A percentile compares a stretch with the other conserved stretches of the same genome.
Evolutionary conservation across 2,329 filamentous ascomycete species (phyloP).

Genomic region (Trichophyton verrucosum): DNA sequence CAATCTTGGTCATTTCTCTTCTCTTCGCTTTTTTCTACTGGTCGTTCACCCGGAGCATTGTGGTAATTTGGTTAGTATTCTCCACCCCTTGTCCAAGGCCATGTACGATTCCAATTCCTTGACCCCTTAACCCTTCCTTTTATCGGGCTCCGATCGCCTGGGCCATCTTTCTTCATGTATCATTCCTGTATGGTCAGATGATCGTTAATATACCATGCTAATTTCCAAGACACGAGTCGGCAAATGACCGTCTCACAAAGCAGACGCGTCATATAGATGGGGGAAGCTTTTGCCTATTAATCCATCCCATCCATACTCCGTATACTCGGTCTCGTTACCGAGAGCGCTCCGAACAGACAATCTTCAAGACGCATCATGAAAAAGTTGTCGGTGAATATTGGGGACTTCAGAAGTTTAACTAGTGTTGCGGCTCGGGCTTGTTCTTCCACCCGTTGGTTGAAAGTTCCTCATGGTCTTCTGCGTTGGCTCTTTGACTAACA

Average conservation of each 20-base stretch:
- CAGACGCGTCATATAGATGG: not conserved
- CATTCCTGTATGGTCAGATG: not conserved
- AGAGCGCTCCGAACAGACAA: not conserved
- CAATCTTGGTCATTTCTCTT: not conserved
- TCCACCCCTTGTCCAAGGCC: not conserved
- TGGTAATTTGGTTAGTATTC: slow-evolving; percentile 2
- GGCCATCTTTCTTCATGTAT: not conserved
- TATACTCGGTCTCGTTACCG: not conserved
- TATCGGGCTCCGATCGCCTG: slow-evolving; percentile 1
- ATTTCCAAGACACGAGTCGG: not conserved
- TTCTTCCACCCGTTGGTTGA: not conserved
- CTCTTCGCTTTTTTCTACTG: not conserved
- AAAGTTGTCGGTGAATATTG: not conserved
- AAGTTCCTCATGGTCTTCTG: not conserved
- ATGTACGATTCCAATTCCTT: not conserved
- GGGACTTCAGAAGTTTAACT: not conserved
- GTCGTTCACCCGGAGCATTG: not conserved
- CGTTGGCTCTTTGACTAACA: not conserved
- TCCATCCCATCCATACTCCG: not conserved
- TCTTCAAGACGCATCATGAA: not conserved
- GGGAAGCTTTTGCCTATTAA: not conserved
- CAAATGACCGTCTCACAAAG: not conserved
- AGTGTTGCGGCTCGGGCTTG: not conserved
- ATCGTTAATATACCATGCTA: not conserved
- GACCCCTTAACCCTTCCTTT: not conserved